phyloP scores from a whole-genome alignment of 2,329 filamentous ascomycete species.

The Fusarium continuum region DNA sequence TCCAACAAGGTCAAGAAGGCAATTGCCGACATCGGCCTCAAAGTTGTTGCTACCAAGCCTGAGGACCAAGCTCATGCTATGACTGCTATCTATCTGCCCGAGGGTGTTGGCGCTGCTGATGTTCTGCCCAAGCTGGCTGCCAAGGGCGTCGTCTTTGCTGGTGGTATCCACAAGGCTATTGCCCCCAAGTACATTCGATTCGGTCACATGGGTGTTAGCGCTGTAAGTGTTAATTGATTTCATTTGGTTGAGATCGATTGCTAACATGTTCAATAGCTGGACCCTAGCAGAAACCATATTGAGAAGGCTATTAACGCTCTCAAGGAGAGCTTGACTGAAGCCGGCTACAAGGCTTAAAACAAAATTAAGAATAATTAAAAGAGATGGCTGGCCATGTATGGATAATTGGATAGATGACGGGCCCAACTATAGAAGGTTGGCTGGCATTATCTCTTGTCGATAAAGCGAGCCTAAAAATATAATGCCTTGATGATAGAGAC shows the following conservation, averaged over 20 bases:
- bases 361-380: slow-evolving; percentile 24
- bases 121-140: slow-evolving; percentile 85
- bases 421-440: slow-evolving; percentile 18
- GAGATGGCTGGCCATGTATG: slow-evolving; percentile 19
- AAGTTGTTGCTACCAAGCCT: slow-evolving; percentile 84
- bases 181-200: slow-evolving; percentile 93
- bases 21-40: slow-evolving; percentile 80
- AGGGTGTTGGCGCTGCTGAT: slow-evolving; percentile 81
- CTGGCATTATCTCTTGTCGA: slow-evolving; percentile 14
- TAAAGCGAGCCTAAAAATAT: slow-evolving; percentile 28
- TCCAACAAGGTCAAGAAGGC: slow-evolving; percentile 90
- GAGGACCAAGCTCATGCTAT: slow-evolving; percentile 96
- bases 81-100: slow-evolving; percentile 96
- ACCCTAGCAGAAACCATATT: slow-evolving; percentile 81
- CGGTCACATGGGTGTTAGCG: slow-evolving; percentile 96
- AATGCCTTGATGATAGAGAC: slow-evolving; percentile 4
- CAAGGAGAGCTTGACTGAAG: slow-evolving; percentile 77
- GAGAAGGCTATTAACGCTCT: slow-evolving; percentile 84
- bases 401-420: slow-evolving; percentile 19
- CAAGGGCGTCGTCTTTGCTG: slow-evolving; percentile 93
- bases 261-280: slow-evolving; percentile 60
- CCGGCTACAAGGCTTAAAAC: slow-evolving; percentile 64
- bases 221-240: slow-evolving; percentile 61
- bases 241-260: neutral
- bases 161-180: slow-evolving; percentile 95